Conservation (phyloP, 2,329 filamentous ascomycete genomes). For the Colletotrichum incanum region DNA sequence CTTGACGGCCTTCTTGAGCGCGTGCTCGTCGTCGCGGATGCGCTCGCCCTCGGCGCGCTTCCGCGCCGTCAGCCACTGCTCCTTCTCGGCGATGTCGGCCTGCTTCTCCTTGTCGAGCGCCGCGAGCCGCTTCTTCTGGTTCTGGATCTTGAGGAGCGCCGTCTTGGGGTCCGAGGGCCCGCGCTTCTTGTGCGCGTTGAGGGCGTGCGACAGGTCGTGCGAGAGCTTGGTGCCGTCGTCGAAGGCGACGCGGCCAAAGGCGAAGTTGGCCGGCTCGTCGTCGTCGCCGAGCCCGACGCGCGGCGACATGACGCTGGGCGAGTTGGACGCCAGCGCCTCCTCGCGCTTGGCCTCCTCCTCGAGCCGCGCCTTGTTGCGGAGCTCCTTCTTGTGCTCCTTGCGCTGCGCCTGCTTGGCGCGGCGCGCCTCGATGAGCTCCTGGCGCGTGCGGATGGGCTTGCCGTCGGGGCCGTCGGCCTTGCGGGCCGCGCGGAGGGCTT, state of each 20-base stretch:
- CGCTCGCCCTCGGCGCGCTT: conserved; percentile 91
- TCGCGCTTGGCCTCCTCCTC: conserved; percentile 81
- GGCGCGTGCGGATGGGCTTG: conserved; percentile 85
- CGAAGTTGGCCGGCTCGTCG: conserved; percentile 74
- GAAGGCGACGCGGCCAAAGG: conserved; percentile 94
- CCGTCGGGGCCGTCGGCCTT: conserved; percentile 91
- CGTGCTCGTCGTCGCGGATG: conserved; percentile 86
- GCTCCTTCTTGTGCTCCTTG: conserved; percentile 90
- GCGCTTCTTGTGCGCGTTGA: conserved; percentile 74
- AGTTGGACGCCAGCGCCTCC: conserved; percentile 75
- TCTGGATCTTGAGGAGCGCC: conserved; percentile 87
- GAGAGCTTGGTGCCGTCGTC: conserved; percentile 87
- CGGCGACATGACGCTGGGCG: conserved; percentile 72
- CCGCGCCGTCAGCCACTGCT: conserved; percentile 92
- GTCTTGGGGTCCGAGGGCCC: conserved; percentile 89
- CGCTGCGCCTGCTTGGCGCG: conserved; percentile 89
- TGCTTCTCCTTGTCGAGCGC: conserved; percentile 85
- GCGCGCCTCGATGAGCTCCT: conserved; percentile 92
- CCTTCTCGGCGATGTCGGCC: conserved; percentile 91
- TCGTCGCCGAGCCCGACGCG: conserved; percentile 59
- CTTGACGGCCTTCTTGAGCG: conserved; percentile 96
- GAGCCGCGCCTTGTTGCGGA: conserved; percentile 82
- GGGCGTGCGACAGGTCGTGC: conserved; percentile 76
- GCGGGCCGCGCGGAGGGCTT: conserved; percentile 85
- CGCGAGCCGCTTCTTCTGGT: conserved; percentile 85